phyloP scores from a whole-genome alignment of 2,329 filamentous ascomycete genomes.

The Colletotrichum theobromicola region DNA sequence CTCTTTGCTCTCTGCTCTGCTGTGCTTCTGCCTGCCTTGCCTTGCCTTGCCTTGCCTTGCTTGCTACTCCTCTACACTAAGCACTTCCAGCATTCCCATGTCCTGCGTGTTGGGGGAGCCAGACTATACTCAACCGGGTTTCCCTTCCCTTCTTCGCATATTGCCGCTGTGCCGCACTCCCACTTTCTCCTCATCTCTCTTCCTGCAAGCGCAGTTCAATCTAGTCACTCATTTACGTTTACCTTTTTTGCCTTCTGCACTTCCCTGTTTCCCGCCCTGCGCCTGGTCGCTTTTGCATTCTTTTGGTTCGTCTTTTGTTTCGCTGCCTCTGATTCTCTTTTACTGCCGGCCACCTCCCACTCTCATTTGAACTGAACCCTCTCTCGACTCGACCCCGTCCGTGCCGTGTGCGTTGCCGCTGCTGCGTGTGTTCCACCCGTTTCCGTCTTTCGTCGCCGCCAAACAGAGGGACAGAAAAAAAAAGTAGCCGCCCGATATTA shows the following conservation, averaged over 20 bases:
- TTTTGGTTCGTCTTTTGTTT: slow-evolving; percentile 19
- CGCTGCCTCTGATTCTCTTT: not conserved
- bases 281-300: slow-evolving; percentile 11
- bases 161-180: slow-evolving; percentile 10
- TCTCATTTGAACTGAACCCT: not conserved
- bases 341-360: not conserved
- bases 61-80: not conserved
- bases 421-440: not conserved
- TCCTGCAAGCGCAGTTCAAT: slow-evolving; percentile 4
- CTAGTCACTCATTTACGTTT: slow-evolving; percentile 5
- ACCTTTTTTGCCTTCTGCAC: slow-evolving; percentile 1
- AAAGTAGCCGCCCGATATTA: not conserved
- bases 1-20: not conserved
- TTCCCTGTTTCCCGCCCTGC: not conserved
- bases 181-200: slow-evolving; percentile 7
- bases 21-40: not conserved
- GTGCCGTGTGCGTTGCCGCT: not conserved
- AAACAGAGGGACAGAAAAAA: not conserved
- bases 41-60: not conserved
- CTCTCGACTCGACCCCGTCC: not conserved
- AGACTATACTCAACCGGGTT: not conserved
- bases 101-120: not conserved
- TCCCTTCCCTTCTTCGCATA: slow-evolving; percentile 1
- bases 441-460: not conserved
- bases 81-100: not conserved